Percentiles rank a stretch among this genome's conserved stretches.
Evolutionary conservation across 306 rosid genomes (phyloP).

Genomic region (Cyamopsis tetragonoloba): DNA sequence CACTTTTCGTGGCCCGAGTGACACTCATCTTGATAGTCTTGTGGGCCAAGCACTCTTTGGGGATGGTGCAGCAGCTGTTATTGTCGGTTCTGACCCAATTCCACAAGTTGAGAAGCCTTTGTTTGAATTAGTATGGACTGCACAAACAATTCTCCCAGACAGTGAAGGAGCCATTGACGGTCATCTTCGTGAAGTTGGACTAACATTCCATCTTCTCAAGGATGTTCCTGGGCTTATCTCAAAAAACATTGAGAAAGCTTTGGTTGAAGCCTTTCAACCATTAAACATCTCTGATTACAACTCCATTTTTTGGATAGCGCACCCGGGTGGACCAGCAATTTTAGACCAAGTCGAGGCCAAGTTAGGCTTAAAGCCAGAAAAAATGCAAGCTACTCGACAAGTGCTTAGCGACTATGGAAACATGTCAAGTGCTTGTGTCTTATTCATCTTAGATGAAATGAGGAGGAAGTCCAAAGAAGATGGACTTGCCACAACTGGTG

Average conservation of each 20-base stretch:
- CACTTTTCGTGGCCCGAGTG: slow-evolving; percentile 27
- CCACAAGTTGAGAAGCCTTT: slow-evolving; percentile 18
- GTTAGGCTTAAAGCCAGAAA: slow-evolving; percentile 18
- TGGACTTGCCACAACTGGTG: slow-evolving; percentile 28
- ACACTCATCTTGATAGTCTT: slow-evolving; percentile 31
- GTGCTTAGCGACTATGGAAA: slow-evolving; percentile 33
- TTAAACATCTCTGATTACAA: slow-evolving; percentile 31
- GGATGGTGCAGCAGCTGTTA: slow-evolving; percentile 32
- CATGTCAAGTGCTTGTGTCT: slow-evolving; percentile 35
- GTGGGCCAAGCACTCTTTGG: slow-evolving; percentile 31
- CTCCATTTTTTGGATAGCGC: slow-evolving; percentile 35
- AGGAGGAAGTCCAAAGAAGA: slow-evolving; percentile 20
- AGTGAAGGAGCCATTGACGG: slow-evolving; percentile 31
- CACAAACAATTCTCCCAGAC: slow-evolving; percentile 27
- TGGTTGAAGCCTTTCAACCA: slow-evolving; percentile 25
- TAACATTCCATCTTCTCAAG: slow-evolving; percentile 29
- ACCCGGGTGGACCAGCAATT: slow-evolving; percentile 34
- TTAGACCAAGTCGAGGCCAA: slow-evolving; percentile 34
- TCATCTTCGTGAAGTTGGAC: slow-evolving; percentile 24
- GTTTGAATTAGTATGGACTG: slow-evolving; percentile 27
- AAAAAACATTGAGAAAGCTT: slow-evolving; percentile 26
- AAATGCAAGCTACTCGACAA: slow-evolving; percentile 22
- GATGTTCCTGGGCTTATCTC: slow-evolving; percentile 29
- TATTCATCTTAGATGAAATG: slow-evolving; percentile 27
- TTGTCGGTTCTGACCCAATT: slow-evolving; percentile 26